Conservation (phyloP, 257 asterid species). For the Nicotiana noctiflora region DNA sequence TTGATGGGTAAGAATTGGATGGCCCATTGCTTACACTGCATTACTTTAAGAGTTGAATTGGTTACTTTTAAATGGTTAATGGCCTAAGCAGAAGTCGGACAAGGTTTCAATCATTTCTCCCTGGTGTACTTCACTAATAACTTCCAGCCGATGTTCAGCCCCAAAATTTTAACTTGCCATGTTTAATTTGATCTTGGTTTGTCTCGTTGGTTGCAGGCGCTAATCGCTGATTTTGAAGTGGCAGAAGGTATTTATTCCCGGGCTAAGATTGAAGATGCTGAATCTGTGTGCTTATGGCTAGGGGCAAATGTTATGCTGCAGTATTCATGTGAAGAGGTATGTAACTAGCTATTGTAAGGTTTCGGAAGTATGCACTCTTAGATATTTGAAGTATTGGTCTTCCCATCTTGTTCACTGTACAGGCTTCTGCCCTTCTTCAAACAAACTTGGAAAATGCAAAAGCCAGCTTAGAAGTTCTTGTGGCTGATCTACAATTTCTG, state of each 20-base stretch:
- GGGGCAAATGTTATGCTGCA: slow-evolving; percentile 99
- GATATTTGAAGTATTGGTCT: neutral
- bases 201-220: slow-evolving; percentile 39
- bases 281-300: slow-evolving; percentile 90
- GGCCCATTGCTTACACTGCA: neutral
- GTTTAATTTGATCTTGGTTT: neutral
- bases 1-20: neutral
- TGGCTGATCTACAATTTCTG: slow-evolving; percentile 77
- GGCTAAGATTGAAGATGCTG: slow-evolving; percentile 70
- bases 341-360: neutral
- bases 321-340: slow-evolving; percentile 86
- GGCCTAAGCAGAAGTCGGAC: neutral
- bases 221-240: slow-evolving; percentile 82
- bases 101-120: neutral
- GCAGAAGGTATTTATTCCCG: slow-evolving; percentile 93
- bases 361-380: neutral
- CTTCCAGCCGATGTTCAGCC: neutral
- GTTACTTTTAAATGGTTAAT: neutral
- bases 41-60: neutral
- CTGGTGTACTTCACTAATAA: neutral
- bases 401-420: neutral
- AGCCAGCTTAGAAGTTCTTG: slow-evolving; percentile 82
- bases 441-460: slow-evolving; percentile 82
- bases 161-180: neutral
- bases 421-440: slow-evolving; percentile 43